Evolutionary conservation across 306 rosid species (phyloP), one percentile per base, ranked within the genome.

Genomic region (Sesbania bispinosa): DNA sequence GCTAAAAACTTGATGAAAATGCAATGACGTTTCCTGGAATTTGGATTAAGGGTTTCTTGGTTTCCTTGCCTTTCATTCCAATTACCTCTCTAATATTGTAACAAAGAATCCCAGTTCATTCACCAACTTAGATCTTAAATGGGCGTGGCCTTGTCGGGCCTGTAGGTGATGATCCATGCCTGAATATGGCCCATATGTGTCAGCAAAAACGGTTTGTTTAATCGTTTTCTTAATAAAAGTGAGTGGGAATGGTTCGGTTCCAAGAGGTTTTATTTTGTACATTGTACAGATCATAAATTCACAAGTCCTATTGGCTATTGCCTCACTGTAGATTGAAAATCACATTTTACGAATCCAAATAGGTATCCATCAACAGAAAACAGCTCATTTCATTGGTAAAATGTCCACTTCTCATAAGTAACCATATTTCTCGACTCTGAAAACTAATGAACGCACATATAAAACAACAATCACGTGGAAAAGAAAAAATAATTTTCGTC

Each of bases 371-470:
- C 81, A 68, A 82, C 63, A 80, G 73, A 58, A 54, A 45, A 75
- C 83, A 88, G 83, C 84, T 84, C 92, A 83, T 62, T 50, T 32
- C 20, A 27, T 4, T 15, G 48, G 88, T 76, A 76, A 86, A 29
- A 20, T 76, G 81, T 73, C 77, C 72, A 77, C 82, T 43, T 69
- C 57, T 69, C 30, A 21, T 6, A 16, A 13, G 6, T 46, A 18
- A 30, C 24, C 71, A n/a, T 3, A 8, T 38, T 11, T 24, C 48
- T 30, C 9, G 29, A 16, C 5, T 0, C 4, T 14, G 1, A 53
- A 82, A 79, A 67, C 41, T 33, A 27, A 71, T 15, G 62, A 70
- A 62, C 7, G 27, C 30, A 20, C 41, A 27, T 3, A 47, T 51
- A 32, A 5, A 46, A 67, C n/a, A 38, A 59, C 62, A 24, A 57